Percentiles rank a stretch among this genome's conserved stretches.
Conservation (phyloP, 1,139 yeast species). For the Protomyces inouyei region DNA sequence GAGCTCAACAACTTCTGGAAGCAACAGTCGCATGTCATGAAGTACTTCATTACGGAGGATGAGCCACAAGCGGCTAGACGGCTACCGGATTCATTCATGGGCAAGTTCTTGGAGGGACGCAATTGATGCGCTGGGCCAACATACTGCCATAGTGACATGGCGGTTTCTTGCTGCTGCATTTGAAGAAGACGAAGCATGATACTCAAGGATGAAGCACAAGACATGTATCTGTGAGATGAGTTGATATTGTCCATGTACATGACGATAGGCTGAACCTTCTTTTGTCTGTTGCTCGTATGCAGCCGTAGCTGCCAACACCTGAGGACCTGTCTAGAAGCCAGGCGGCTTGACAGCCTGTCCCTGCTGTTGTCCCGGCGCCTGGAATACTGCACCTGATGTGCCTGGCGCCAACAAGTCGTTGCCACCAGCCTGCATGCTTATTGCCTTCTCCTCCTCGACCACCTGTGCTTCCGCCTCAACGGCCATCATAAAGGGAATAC, state of each 20-base stretch:
- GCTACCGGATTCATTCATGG: constrained; percentile 20
- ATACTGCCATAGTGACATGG: neutral
- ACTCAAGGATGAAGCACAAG: neutral
- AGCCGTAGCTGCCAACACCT: neutral
- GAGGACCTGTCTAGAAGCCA: constrained; percentile 6
- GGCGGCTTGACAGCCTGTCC: constrained; percentile 25
- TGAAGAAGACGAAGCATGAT: neutral
- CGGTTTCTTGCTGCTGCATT: too few species aligned
- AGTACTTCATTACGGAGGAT: constrained; percentile 36
- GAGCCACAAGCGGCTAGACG: constrained; percentile 18
- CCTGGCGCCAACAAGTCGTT: constrained; percentile 26
- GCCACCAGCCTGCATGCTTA: constrained; percentile 48
- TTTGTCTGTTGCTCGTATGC: too few species aligned
- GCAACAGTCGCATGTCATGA: constrained; percentile 79
- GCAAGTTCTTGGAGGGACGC: constrained; percentile 21
- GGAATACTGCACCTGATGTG: constrained; percentile 8
- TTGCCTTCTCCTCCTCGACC: constrained; percentile 60
- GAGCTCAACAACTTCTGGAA: constrained; percentile 88
- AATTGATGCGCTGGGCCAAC: neutral
- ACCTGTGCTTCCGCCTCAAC: constrained; percentile 61
- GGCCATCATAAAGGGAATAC: constrained; percentile 51
- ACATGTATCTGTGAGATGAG: neutral
- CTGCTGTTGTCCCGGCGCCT: constrained; percentile 12
- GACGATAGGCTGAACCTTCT: too few species aligned
- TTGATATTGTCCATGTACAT: neutral